Evolutionary conservation across 2,329 filamentous ascomycete genomes (phyloP), one percentile per base, ranked within the genome.

Genomic region (Cladosporium velox): DNA sequence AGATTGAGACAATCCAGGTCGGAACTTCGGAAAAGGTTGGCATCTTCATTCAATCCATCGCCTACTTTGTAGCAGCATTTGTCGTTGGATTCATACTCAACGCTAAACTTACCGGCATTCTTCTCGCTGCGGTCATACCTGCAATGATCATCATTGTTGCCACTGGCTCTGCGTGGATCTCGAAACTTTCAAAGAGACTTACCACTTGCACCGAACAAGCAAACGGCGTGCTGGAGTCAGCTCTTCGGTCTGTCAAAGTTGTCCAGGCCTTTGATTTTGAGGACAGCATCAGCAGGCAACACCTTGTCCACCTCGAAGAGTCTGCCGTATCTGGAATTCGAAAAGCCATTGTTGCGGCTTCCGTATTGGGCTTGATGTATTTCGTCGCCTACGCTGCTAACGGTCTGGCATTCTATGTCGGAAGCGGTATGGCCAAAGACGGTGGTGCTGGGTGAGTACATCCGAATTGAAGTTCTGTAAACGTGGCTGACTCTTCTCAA

Each of bases 181-280:
- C 80, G 8, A 79, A 76, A 58, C 76, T 78, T 35, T 77, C 79
- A 6, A 78, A 78, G 54, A 71, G 76, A 51, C 77, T 79, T 1
- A 71, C 78, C 5, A 67, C 76, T 10, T 76, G 76, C 49, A 78
- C 77, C 1, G 80, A 81, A 41, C 77, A 78, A 59, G 82, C 81
- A 14, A 78, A 80, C 32, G 74, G 76, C 12, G 73, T 84, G 8
- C 78, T 81, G 4, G 81, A 82, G 54, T 81, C 79, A 63, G 79
- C 81, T 6, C 77, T 84, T 35, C 73, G 77, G 51, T 79, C 80
- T 11, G 79, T 84, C 1, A 80, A 80, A 59, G 78, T 82, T 21
- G 80, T 84, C 5, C 82, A 84, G 66, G 82, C 82, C 2, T 84
- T 83, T 68, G 80, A 79, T 30, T 77, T 81, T 60, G 77, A 77